A percentile compares a stretch with the other conserved stretches of the same genome.
These are phyloP conservation scores for Diutina mesorugosa DNA, from an alignment of 1,139 yeast species.

Conservation along the genomic window DNA sequence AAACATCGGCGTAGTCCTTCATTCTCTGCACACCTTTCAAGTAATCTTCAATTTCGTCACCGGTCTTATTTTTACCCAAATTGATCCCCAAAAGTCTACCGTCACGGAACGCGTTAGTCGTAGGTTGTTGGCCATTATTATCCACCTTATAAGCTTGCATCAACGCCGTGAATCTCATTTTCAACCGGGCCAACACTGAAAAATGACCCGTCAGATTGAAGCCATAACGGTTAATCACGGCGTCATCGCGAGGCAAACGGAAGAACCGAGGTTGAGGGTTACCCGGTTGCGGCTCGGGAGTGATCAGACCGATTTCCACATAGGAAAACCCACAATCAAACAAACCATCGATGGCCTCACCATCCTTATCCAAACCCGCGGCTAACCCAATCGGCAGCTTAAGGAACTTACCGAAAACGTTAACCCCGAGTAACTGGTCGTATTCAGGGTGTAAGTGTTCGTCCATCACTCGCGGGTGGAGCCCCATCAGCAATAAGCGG, in stretches of 20 bases:
- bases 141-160: constrained; percentile 9
- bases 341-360: constrained; percentile 80
- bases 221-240: constrained; percentile 89
- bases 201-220: constrained; percentile 88
- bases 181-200: constrained; percentile 52
- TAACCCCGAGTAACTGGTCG: constrained; percentile 35
- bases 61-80: constrained; percentile 82
- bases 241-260: constrained; percentile 72
- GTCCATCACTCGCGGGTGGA: constrained; percentile 1
- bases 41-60: constrained; percentile 83
- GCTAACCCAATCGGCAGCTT: constrained; percentile 83
- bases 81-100: constrained; percentile 69
- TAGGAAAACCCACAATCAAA: constrained; percentile 74
- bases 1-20: constrained; percentile 77
- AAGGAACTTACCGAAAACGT: constrained; percentile 49
- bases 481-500: constrained; percentile 50
- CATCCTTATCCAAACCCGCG: constrained; percentile 93
- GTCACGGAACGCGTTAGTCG: constrained; percentile 44
- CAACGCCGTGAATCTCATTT: constrained; percentile 38
- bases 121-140: constrained; percentile 15
- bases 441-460: constrained; percentile 19
- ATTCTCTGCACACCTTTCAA: constrained; percentile 70
- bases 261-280: constrained; percentile 86
- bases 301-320: constrained; percentile 87
- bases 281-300: constrained; percentile 91